A percentile compares a stretch with the other conserved stretches of the same genome.
Evolutionary conservation across 1,284 basidiomycete genomes (phyloP).

Genomic region (Microbotryum scabiosae): DNA sequence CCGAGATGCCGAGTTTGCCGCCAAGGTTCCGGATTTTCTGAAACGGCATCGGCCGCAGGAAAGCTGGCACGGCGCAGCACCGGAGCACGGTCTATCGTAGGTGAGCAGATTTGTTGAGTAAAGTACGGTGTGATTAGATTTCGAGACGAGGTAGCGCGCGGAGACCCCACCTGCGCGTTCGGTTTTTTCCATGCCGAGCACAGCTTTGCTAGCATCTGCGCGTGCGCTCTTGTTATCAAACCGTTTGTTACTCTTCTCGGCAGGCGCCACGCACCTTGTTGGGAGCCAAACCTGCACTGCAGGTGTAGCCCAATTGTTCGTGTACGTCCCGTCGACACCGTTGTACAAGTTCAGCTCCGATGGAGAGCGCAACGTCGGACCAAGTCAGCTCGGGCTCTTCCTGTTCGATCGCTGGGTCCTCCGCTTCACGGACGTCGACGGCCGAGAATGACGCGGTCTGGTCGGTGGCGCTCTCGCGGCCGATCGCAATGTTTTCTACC

Average conservation of each 20-base stretch:
- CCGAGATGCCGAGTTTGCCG: slow-evolving; percentile 82
- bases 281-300: slow-evolving; percentile 86
- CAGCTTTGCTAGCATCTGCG: slow-evolving; percentile 50
- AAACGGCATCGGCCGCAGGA: slow-evolving; percentile 70
- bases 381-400: slow-evolving; percentile 50
- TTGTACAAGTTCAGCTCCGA: slow-evolving; percentile 83
- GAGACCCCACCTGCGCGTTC: slow-evolving; percentile 57
- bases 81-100: slow-evolving; percentile 66
- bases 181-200: slow-evolving; percentile 84
- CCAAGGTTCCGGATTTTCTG: slow-evolving; percentile 95
- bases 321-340: slow-evolving; percentile 53
- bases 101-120: slow-evolving; percentile 17
- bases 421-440: too few species aligned
- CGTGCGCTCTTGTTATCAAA: too few species aligned
- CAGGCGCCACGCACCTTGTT: slow-evolving; percentile 62
- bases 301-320: slow-evolving; percentile 76
- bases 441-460: too few species aligned
- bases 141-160: not conserved
- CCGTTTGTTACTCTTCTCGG: too few species aligned
- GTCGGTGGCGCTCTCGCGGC: too few species aligned
- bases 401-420: not conserved
- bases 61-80: slow-evolving; percentile 69
- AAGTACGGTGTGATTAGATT: not conserved
- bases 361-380: slow-evolving; percentile 85
- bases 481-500: not conserved